Evolutionary conservation across 202 grass and related monocot genomes (phyloP), one percentile per base, ranked within the genome.

Genomic region (Setaria viridis): DNA sequence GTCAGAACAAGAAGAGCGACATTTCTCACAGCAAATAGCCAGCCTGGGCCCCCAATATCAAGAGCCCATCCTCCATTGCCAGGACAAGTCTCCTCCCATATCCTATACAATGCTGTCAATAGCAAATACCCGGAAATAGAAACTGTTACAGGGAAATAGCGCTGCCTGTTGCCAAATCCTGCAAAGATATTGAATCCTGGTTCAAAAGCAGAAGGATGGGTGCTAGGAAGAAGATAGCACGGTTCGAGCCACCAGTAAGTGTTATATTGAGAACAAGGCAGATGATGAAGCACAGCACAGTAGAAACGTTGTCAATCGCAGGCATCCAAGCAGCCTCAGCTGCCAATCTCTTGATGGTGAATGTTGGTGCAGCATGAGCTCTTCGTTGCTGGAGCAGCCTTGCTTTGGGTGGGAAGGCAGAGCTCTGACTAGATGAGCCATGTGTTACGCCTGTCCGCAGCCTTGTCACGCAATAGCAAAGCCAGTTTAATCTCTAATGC

Each of bases 301-400:
- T 94, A 60, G 94, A 94, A 46, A 99, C 85, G 43, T 99, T 99
- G 87, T 94, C 97, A 37, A 99, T 91, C 7, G 89, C 92, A 83
- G 97, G 97, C 97, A 99, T 96, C 97, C 97, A 99, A 74, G 94
- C 92, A 64, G 94, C 97, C 85, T 99, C 97, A 14, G 97, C 92
- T 25, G 94, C 84, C 87, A 99, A 92, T 81, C 92, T 91, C 83
- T 94, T 99, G 87, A 99, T 96, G 50, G 97, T 99, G 78, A 99
- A 88, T 69, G 94, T 91, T 59, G 97, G 97, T 51, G 91, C 76
- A 65, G 88, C 86, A 77, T 93, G 86, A 60, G 90, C 85, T 87
- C 93, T 96, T 84, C 91, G 85, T 85, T 99, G 97, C 62, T 94
- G 94, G 72, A 96, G 90, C 39, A 99, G 84, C 85, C 97, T 87